These are phyloP conservation scores for Colletotrichum sp. DNA, from an alignment of 2,329 filamentous ascomycete species.

Conservation along the genomic window DNA sequence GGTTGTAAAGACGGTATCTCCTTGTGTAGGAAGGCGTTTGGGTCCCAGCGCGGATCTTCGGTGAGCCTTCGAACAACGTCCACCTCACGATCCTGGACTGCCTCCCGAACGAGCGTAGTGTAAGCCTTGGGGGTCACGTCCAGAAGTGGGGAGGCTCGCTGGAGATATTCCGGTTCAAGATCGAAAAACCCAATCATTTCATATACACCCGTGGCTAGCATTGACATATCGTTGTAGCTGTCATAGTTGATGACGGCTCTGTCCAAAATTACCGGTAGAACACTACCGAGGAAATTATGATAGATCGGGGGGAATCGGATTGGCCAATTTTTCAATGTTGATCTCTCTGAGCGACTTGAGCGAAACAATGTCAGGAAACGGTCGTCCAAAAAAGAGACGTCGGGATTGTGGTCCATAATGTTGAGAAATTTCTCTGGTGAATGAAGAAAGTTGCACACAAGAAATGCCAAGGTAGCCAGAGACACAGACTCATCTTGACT, in stretches of 20 bases:
- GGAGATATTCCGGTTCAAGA: background rate
- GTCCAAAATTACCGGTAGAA: background rate
- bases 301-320: background rate
- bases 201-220: background rate
- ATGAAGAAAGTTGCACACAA: background rate
- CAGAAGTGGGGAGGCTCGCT: background rate
- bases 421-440: background rate
- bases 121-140: background rate
- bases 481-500: background rate
- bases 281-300: background rate
- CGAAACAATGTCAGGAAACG: background rate
- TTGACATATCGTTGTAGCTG: background rate
- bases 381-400: background rate
- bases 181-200: background rate
- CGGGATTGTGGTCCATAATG: background rate
- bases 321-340: background rate
- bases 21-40: background rate
- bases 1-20: background rate
- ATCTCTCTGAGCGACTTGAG: background rate
- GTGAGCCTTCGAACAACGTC: constrained; percentile 1
- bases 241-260: background rate
- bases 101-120: background rate
- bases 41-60: constrained; percentile 18
- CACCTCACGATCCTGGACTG: background rate
- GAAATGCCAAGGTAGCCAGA: constrained; percentile 4